These are phyloP conservation scores for Penicillium polonicum DNA, from an alignment of 2,329 filamentous ascomycete genomes.

Conservation along the genomic window DNA sequence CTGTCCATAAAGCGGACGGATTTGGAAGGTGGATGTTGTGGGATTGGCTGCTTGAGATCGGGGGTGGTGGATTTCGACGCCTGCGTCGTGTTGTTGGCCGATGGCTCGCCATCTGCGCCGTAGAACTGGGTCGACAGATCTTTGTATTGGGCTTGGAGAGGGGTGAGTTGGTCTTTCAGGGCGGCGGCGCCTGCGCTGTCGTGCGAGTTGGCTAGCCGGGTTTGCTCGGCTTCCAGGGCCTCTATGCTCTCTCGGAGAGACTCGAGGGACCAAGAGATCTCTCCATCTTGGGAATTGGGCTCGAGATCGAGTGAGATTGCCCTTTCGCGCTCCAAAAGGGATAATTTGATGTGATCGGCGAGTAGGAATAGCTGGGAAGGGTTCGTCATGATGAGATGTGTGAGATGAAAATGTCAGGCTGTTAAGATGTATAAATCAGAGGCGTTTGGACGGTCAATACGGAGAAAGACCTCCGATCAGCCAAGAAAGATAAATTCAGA, in stretches of 20 bases:
- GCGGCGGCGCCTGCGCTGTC: conserved; percentile 49
- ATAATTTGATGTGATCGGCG: conserved; percentile 95
- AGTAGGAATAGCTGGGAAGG: conserved; percentile 81
- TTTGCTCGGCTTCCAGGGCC: conserved; percentile 63
- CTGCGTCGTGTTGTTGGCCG: conserved; percentile 64
- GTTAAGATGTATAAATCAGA: not conserved
- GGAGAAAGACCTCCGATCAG: conserved; percentile 8
- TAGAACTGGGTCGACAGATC: conserved; percentile 80
- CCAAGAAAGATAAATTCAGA: not conserved
- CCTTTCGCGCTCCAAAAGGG: conserved; percentile 85
- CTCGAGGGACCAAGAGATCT: conserved; percentile 84
- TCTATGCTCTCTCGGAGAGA: conserved; percentile 80
- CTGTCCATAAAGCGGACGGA: conserved; percentile 84
- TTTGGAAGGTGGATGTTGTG: conserved; percentile 56
- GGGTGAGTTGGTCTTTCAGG: conserved; percentile 64
- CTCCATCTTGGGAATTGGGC: conserved; percentile 77
- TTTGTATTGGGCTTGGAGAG: conserved; percentile 70
- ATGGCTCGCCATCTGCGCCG: conserved; percentile 55
- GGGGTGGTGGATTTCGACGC: conserved; percentile 37
- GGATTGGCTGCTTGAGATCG: conserved; percentile 44
- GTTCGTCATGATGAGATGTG: conserved; percentile 47
- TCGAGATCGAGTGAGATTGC: conserved; percentile 78
- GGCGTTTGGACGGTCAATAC: conserved; percentile 1
- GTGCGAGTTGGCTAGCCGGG: conserved; percentile 59
- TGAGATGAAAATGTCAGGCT: conserved; percentile 9